Base-by-base conservation (phyloP, 2,329 filamentous ascomycete genomes). In the Leptosphaerulina australis region DNA sequence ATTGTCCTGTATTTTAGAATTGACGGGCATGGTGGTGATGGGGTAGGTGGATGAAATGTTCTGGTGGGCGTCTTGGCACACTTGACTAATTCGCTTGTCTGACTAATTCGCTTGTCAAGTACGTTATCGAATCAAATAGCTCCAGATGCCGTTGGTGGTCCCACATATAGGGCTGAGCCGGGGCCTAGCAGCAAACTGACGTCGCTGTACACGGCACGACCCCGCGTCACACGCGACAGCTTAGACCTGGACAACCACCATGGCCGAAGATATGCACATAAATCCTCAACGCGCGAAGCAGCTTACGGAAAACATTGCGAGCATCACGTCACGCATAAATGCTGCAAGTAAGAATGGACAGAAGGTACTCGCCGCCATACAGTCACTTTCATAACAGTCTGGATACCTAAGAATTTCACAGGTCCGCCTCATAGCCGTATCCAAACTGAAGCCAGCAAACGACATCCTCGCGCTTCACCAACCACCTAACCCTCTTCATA, bases 361-460 rank as follows among this genome's bases (percentile, higher is more conserved):
- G 46, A 63, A 71, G 41, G 73, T 74, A 60, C 9, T 28, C 21
- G 10, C 14, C 30, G 8, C 24, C 12, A 18, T 14, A 11, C 35
- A 20, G 12, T 22, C 34, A 36, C 28, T 28, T 37, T 22, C 35
- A n/a, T 39, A 22, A 46, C 22, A 28, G 25, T 29, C 35, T 26
- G 36, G 5, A 31, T 22, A 20, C 43, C 36, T 14, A 39, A 36
- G n/a, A 18, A n/a, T n/a, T 29, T 17, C 8, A 38, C 60, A 90
- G 86, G 83, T 93, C 56, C 87, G 94, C 36, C 82, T 99, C 29
- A 91, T 99, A 31, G 93, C 94, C 21, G 94, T 99, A 39, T 97
- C 92, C 30, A 99, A 99, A 75, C 81, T 97, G 60, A 97, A 99
- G 76, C 93, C 94, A 11, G 90, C 87, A 51, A 89, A 89, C 65